Evolutionary conservation across 2,329 filamentous ascomycete species (phyloP).

Genomic region (Fusarium sarcochroum): DNA sequence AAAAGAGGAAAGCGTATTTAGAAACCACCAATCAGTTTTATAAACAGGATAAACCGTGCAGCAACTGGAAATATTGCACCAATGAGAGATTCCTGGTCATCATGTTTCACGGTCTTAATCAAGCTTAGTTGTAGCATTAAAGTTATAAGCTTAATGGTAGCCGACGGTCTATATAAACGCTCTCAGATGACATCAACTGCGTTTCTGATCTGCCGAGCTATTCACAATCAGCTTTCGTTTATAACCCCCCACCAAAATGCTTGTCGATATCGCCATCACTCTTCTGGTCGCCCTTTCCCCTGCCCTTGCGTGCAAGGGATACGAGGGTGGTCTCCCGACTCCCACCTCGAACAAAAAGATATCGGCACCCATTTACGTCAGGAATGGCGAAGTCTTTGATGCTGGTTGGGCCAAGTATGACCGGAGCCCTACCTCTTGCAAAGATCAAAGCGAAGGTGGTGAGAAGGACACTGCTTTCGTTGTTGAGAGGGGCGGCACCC

Average conservation of each 20-base stretch:
- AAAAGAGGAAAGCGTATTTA: no score
- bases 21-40: no score
- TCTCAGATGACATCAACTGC: neutral
- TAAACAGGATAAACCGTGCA: no score
- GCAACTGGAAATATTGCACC: neutral
- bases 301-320: constrained; percentile 48
- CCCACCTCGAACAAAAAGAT: constrained; percentile 43
- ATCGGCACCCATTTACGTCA: constrained; percentile 49
- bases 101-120: neutral
- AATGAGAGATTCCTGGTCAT: neutral
- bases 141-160: neutral
- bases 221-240: neutral
- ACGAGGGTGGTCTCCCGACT: constrained; percentile 47
- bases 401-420: constrained; percentile 53
- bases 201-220: no score
- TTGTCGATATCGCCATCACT: neutral
- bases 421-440: constrained; percentile 55
- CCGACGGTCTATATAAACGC: neutral
- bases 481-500: constrained; percentile 38
- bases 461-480: constrained; percentile 42
- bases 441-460: constrained; percentile 56
- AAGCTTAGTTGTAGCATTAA: neutral
- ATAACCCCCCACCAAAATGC: neutral
- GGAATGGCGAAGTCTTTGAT: constrained; percentile 46
- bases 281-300: neutral